Percentiles rank a stretch among this genome's conserved stretches.
Conservation (phyloP, 2,329 filamentous ascomycete species). For the Alternaria incomplexa region DNA sequence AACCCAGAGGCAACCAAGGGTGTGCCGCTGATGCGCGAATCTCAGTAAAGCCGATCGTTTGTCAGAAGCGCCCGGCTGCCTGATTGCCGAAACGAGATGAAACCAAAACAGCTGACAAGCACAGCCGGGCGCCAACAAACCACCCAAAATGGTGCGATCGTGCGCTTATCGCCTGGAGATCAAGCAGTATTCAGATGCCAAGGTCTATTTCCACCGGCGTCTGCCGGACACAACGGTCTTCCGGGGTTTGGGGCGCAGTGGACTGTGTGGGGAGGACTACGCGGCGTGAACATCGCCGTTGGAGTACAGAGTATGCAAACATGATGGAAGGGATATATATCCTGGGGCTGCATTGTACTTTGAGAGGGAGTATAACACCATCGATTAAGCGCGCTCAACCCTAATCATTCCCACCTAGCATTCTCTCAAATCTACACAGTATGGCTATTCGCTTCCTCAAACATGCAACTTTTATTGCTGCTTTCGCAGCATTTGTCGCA, state of each 20-base stretch:
- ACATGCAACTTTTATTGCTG: background rate
- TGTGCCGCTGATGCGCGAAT: slow-evolving; percentile 5
- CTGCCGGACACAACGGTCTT: slow-evolving; percentile 3
- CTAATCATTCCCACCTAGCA: background rate
- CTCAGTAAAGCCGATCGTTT: background rate
- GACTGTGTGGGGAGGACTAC: slow-evolving; percentile 22
- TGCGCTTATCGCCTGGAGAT: slow-evolving; percentile 25
- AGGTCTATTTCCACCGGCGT: slow-evolving; percentile 12
- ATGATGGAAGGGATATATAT: slow-evolving; percentile 23
- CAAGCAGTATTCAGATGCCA: slow-evolving; percentile 2
- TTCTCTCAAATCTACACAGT: background rate
- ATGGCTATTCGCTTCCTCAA: slow-evolving; percentile 22
- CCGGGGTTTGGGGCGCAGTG: slow-evolving; percentile 8
- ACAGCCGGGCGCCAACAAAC: slow-evolving; percentile 6
- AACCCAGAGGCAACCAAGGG: background rate
- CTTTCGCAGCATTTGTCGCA: slow-evolving; percentile 1
- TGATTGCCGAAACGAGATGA: slow-evolving; percentile 29
- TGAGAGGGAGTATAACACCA: background rate
- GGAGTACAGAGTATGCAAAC: slow-evolving; percentile 7
- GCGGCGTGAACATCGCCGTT: slow-evolving; percentile 11
- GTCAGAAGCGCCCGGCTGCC: slow-evolving; percentile 21
- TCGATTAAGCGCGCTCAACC: background rate
- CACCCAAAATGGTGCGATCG: slow-evolving; percentile 9
- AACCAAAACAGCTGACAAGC: slow-evolving; percentile 32
- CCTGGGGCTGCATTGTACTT: slow-evolving; percentile 8